phyloP scores from a whole-genome alignment of 78 protist species.

The Dictyostelium purpureum region DNA sequence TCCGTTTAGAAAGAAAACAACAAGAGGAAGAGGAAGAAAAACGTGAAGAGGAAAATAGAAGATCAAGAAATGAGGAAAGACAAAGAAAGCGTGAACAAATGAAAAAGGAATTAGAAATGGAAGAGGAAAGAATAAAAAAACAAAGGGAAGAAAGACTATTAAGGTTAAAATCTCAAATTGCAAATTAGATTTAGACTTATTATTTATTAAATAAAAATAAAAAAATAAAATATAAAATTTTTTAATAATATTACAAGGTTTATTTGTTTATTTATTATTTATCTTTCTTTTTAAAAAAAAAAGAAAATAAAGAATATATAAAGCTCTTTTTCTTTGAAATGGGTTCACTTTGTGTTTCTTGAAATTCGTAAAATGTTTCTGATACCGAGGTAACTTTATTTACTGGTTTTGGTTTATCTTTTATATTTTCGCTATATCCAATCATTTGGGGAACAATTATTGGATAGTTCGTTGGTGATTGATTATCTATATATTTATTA shows the following conservation, averaged over 20 bases:
- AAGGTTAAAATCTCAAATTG: slow-evolving; percentile 6
- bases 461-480: too few relatives aligned
- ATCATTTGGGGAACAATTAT: too few relatives aligned
- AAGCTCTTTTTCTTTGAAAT: too few relatives aligned
- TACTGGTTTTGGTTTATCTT: too few relatives aligned
- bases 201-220: background rate
- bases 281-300: too few relatives aligned
- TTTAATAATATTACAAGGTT: background rate
- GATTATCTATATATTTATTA: too few relatives aligned
- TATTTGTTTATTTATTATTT: too few relatives aligned
- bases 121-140: slow-evolving; percentile 36
- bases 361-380: too few relatives aligned
- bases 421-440: too few relatives aligned
- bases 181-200: background rate
- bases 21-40: slow-evolving; percentile 9
- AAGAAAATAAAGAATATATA: background rate
- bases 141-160: slow-evolving; percentile 43
- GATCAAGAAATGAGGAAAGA: background rate
- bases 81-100: slow-evolving; percentile 1
- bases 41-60: slow-evolving; percentile 2
- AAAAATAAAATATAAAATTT: background rate
- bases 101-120: slow-evolving; percentile 35
- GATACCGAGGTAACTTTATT: too few relatives aligned
- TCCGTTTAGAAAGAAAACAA: background rate
- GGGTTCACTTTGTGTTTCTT: too few relatives aligned